A percentile compares a stretch with the other conserved stretches of the same genome.
Conservation (phyloP, 2,329 filamentous ascomycete species). For the Calonectria multiphialidica region DNA sequence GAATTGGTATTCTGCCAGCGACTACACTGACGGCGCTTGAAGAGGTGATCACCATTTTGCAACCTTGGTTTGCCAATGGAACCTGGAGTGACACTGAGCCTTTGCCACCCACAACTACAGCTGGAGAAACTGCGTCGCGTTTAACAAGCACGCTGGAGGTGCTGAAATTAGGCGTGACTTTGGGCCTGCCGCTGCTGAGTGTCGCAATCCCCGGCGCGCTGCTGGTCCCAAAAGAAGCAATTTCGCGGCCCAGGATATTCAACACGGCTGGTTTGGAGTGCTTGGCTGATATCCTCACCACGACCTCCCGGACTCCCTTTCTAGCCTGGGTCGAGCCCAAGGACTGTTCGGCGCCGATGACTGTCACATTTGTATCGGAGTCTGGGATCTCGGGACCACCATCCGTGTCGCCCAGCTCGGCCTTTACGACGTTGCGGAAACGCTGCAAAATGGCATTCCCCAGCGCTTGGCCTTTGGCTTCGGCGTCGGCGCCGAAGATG, state of each 20-base stretch:
- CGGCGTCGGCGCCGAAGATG: neutral
- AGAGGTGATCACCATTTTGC: neutral
- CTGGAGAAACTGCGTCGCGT: neutral
- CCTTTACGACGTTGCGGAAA: neutral
- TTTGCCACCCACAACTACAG: neutral
- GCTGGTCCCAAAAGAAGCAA: neutral
- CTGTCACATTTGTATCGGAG: neutral
- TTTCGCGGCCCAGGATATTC: neutral
- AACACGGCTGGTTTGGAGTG: neutral
- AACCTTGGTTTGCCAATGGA: neutral
- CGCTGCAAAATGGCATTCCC: neutral
- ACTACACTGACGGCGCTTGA: neutral
- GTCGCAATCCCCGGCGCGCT: neutral
- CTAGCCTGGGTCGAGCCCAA: neutral
- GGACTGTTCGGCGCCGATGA: neutral
- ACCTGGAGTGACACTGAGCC: neutral
- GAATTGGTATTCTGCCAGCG: neutral
- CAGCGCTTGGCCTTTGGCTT: neutral
- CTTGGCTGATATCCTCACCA: neutral
- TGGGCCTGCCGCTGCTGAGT: neutral
- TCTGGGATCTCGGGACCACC: neutral
- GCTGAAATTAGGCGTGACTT: neutral
- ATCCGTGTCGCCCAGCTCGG: neutral
- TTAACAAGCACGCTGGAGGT: neutral
- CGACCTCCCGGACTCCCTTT: neutral